Conservation (phyloP, 192 early-diverging fungal genomes). For the Entomortierella beljakovae region DNA sequence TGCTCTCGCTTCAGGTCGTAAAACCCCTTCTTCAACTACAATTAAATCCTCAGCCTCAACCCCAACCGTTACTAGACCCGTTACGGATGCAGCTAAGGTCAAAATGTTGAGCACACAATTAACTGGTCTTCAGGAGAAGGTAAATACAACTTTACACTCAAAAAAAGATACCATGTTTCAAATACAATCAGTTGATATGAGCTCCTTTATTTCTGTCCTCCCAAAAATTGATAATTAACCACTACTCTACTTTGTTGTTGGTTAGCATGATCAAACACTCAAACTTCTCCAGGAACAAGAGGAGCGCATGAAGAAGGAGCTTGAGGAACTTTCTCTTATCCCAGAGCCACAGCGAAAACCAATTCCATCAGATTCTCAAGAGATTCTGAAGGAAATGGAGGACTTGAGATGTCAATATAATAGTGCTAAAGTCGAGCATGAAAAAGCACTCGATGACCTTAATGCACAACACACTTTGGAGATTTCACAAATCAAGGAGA, state of each 20-base stretch:
- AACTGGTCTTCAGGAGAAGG: slow-evolving; percentile 48
- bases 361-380: slow-evolving; percentile 41
- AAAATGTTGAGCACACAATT: slow-evolving; percentile 46
- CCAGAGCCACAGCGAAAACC: slow-evolving; percentile 41
- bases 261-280: slow-evolving; percentile 48
- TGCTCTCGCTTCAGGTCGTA: slow-evolving; percentile 2
- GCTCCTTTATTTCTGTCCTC: not conserved
- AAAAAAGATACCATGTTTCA: no score
- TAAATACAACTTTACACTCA: no score
- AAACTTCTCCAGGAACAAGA: slow-evolving; percentile 50
- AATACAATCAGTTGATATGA: not conserved
- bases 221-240: slow-evolving; percentile 3
- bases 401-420: slow-evolving; percentile 36
- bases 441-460: slow-evolving; percentile 26
- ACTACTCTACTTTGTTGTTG: not conserved
- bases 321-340: slow-evolving; percentile 26
- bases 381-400: slow-evolving; percentile 48
- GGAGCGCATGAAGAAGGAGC: slow-evolving; percentile 35
- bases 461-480: slow-evolving; percentile 15
- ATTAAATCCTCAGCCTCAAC: not conserved
- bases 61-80: slow-evolving; percentile 10
- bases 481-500: slow-evolving; percentile 31
- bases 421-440: slow-evolving; percentile 24
- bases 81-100: slow-evolving; percentile 42
- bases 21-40: slow-evolving; percentile 3